phyloP scores from a whole-genome alignment of 352 stramenopile species.

The Globisporangium echinulatum region DNA sequence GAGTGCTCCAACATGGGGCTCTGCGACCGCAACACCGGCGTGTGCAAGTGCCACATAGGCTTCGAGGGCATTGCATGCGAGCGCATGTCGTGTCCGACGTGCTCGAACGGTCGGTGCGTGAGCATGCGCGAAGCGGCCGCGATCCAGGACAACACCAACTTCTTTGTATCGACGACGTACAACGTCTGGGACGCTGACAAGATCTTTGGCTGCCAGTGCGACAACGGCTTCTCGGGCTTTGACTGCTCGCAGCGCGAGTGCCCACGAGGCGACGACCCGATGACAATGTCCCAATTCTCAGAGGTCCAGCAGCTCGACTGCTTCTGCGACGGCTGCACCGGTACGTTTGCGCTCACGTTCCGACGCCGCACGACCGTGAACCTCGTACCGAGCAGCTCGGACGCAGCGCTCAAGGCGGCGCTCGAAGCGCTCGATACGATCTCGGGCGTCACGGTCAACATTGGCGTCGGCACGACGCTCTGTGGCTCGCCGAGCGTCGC shows the following conservation, averaged over 20 bases:
- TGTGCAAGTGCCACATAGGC: slow-evolving; percentile 43
- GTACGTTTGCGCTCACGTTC: slow-evolving; percentile 61
- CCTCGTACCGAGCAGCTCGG: slow-evolving; percentile 28
- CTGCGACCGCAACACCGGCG: slow-evolving; percentile 70
- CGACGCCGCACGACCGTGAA: slow-evolving; percentile 51
- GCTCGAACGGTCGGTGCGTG: slow-evolving; percentile 57
- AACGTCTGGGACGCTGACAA: slow-evolving; percentile 68
- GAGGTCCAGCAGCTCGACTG: slow-evolving; percentile 53
- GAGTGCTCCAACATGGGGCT: slow-evolving; percentile 85
- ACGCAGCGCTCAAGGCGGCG: slow-evolving; percentile 28
- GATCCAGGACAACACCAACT: slow-evolving; percentile 62
- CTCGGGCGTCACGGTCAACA: slow-evolving; percentile 31
- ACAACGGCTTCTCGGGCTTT: slow-evolving; percentile 50
- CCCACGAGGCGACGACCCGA: slow-evolving; percentile 53
- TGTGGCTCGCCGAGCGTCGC: slow-evolving; percentile 30
- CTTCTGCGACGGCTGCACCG: slow-evolving; percentile 41
- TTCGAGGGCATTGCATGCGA: slow-evolving; percentile 80
- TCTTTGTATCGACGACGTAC: slow-evolving; percentile 57
- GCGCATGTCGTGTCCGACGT: slow-evolving; percentile 50
- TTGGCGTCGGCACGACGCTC: slow-evolving; percentile 17
- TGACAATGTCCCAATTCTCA: slow-evolving; percentile 27
- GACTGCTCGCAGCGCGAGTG: slow-evolving; percentile 62
- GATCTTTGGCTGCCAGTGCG: slow-evolving; percentile 72
- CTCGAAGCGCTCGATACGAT: slow-evolving; percentile 61
- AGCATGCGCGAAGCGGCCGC: slow-evolving; percentile 58